These are phyloP conservation scores for Dioszegia crocea DNA, from an alignment of 768 basidiomycete genomes.

Conservation along the genomic window DNA sequence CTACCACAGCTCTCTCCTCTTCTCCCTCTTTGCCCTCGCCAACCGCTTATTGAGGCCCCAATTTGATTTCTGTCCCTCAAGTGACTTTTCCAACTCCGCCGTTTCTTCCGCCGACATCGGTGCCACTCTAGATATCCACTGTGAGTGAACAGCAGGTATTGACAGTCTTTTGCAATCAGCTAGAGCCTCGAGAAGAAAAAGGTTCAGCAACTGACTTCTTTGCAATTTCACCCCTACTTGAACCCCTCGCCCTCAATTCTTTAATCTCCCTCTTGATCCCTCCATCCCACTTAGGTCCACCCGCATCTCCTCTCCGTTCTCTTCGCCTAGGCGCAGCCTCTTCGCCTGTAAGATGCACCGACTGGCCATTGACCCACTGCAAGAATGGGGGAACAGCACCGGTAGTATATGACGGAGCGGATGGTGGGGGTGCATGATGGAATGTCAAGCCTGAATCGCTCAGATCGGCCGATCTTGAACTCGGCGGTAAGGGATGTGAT, in stretches of 20 bases:
- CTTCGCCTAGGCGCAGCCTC: constrained; percentile 27
- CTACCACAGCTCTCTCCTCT: constrained; percentile 47
- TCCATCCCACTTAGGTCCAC: constrained; percentile 19
- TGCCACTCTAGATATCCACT: constrained; percentile 35
- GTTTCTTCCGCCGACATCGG: constrained; percentile 25
- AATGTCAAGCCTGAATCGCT: constrained; percentile 28
- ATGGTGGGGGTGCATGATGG: constrained; percentile 45
- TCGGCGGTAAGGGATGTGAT: constrained; percentile 1
- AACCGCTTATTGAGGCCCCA: constrained; percentile 46
- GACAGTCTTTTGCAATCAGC: constrained; percentile 19
- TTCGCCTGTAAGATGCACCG: constrained; percentile 30
- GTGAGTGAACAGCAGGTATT: constrained; percentile 21
- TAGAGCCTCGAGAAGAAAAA: not conserved
- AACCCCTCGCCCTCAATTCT: constrained; percentile 31
- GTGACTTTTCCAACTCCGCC: constrained; percentile 11
- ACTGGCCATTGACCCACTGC: constrained; percentile 34
- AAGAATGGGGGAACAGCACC: constrained; percentile 39
- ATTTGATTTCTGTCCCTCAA: constrained; percentile 20
- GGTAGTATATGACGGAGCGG: constrained; percentile 39
- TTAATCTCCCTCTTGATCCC: constrained; percentile 30
- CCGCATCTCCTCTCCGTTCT: constrained; percentile 12
- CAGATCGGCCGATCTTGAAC: constrained; percentile 4
- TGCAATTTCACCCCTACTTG: constrained; percentile 30
- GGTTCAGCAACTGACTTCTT: constrained; percentile 33
- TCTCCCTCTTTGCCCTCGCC: constrained; percentile 33